Evolutionary conservation across 108 stramenopile species (phyloP).

Genomic region (Skeletonema grethae): DNA sequence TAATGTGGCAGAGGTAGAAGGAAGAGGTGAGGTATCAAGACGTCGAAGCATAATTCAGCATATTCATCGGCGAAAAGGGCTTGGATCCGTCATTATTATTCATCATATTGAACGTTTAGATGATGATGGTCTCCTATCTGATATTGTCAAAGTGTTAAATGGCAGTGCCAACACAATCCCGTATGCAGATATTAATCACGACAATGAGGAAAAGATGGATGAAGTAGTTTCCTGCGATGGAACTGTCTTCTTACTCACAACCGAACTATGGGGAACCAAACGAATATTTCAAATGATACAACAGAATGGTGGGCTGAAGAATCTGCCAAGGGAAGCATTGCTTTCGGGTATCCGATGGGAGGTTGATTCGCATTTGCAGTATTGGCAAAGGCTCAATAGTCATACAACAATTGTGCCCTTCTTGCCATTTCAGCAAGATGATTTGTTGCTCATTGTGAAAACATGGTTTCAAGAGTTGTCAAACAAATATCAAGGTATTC

Average conservation of each 20-base stretch:
- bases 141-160: conserved; percentile 16
- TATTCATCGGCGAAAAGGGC: conserved; percentile 23
- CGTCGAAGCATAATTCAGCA: conserved; percentile 28
- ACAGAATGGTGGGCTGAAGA: conserved; percentile 14
- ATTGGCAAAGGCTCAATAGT: conserved; percentile 7
- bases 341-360: conserved; percentile 25
- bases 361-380: conserved; percentile 24
- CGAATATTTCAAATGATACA: conserved; percentile 35
- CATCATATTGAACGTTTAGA: conserved; percentile 39
- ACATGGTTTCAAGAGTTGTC: conserved; percentile 22
- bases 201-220: not conserved
- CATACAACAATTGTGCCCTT: conserved; percentile 34
- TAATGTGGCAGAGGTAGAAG: not conserved
- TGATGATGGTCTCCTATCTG: conserved; percentile 12
- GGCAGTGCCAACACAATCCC: conserved; percentile 28
- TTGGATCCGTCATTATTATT: conserved; percentile 37
- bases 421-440: conserved; percentile 42
- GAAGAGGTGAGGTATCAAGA: not conserved
- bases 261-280: conserved; percentile 46
- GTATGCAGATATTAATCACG: conserved; percentile 8
- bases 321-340: conserved; percentile 15
- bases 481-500: conserved; percentile 13
- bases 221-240: conserved; percentile 30
- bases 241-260: conserved; percentile 42
- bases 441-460: conserved; percentile 28